These are phyloP conservation scores for Dactylellina drechsleri DNA, from an alignment of 2,329 filamentous ascomycete species.

Conservation along the genomic window DNA sequence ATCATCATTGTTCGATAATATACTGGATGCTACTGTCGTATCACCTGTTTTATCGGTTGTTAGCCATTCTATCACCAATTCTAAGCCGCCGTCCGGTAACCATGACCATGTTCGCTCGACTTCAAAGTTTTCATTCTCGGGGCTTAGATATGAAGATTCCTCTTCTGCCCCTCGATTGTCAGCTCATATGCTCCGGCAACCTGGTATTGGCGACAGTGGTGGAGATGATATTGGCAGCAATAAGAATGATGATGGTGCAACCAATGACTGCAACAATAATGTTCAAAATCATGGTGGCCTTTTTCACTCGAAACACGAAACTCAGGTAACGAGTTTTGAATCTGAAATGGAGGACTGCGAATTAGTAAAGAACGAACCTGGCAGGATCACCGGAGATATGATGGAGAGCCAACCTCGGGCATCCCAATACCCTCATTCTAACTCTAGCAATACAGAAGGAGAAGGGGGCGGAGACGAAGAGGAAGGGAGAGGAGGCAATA, in stretches of 20 bases:
- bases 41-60: constrained; percentile 48
- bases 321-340: neutral
- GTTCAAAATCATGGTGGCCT: constrained; percentile 1
- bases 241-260: neutral
- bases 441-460: constrained; percentile 2
- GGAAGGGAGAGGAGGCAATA: constrained; percentile 57
- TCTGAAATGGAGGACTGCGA: constrained; percentile 16
- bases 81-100: neutral
- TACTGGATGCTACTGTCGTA: constrained; percentile 50
- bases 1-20: constrained; percentile 51
- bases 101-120: constrained; percentile 25
- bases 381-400: constrained; percentile 2
- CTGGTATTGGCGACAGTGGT: constrained; percentile 15
- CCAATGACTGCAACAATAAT: neutral
- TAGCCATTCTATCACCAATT: constrained; percentile 36
- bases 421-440: constrained; percentile 50
- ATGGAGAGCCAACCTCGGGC: constrained; percentile 18
- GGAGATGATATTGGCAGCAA: neutral
- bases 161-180: neutral
- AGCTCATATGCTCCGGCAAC: neutral
- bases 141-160: constrained; percentile 14
- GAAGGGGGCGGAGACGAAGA: no score
- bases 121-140: constrained; percentile 34
- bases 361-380: neutral
- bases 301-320: neutral